Evolutionary conservation across 108 stramenopile genomes (phyloP).

Genomic region (Cyclotella choctawhatcheeana): DNA sequence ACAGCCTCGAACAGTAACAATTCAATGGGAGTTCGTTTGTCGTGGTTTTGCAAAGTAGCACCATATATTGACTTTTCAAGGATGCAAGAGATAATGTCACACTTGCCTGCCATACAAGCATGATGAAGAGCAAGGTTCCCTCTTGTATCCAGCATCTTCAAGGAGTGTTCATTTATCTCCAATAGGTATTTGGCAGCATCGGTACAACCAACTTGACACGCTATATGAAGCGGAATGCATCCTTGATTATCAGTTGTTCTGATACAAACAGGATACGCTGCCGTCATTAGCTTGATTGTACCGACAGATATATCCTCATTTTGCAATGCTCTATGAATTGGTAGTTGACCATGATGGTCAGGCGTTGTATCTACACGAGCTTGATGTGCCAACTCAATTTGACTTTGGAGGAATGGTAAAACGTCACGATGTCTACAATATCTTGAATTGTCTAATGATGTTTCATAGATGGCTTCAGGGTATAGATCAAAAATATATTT

Average conservation of each 20-base stretch:
- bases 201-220: not conserved
- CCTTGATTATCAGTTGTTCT: not conserved
- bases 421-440: no score
- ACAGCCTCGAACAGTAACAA: slow-evolving; percentile 2
- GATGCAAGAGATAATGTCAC: not conserved
- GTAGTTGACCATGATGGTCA: not conserved
- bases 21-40: not conserved
- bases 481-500: no score
- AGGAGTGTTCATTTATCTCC: not conserved
- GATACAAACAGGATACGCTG: not conserved
- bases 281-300: slow-evolving; percentile 1
- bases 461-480: no score
- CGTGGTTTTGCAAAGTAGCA: not conserved
- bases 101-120: not conserved
- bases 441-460: no score
- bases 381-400: no score
- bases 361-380: no score
- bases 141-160: not conserved
- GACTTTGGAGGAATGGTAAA: not conserved
- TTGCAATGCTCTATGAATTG: not conserved
- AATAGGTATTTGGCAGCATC: not conserved
- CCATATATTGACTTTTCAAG: not conserved
- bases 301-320: not conserved
- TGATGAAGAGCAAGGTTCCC: slow-evolving; percentile 1
- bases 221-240: not conserved